These are phyloP conservation scores for Podila clonocystis DNA, from an alignment of 192 early-diverging fungal genomes.

Conservation along the genomic window DNA sequence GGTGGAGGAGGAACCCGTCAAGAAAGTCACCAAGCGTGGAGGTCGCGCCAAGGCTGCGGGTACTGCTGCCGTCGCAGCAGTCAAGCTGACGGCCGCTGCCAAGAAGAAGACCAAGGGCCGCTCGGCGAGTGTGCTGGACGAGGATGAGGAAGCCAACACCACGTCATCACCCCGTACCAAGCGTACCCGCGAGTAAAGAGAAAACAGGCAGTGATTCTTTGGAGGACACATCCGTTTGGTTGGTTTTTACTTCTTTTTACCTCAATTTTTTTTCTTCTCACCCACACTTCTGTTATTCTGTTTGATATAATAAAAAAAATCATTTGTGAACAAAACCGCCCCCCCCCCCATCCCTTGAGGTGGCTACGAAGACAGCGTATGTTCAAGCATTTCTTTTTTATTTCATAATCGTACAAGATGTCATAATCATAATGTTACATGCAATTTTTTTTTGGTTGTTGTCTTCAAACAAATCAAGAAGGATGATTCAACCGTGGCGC, in stretches of 20 bases:
- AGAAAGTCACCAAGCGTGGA: constrained; percentile 37
- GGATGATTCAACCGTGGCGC: constrained; percentile 30
- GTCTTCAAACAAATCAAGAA: background rate
- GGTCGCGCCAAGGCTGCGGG: constrained; percentile 20
- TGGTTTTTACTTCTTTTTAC: no score
- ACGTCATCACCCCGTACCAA: constrained; percentile 27
- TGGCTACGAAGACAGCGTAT: no score
- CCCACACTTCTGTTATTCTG: no score
- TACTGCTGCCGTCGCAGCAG: constrained; percentile 6
- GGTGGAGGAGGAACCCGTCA: constrained; percentile 11
- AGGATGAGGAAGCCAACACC: constrained; percentile 15
- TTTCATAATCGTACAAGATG: background rate
- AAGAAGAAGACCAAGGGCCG: constrained; percentile 51
- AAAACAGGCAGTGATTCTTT: no score
- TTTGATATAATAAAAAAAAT: no score
- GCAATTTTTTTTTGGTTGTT: background rate
- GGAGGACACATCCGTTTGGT: no score
- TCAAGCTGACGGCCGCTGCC: constrained; percentile 12
- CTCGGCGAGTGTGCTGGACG: constrained; percentile 32
- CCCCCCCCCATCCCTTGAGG: no score
- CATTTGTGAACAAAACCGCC: no score
- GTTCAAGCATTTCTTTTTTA: background rate
- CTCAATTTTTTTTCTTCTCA: no score
- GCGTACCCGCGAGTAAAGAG: constrained; percentile 32
- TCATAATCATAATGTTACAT: background rate